Evolutionary conservation across 148 eudicot species (phyloP).

Genomic region (Amaranthus hypochondriacus): DNA sequence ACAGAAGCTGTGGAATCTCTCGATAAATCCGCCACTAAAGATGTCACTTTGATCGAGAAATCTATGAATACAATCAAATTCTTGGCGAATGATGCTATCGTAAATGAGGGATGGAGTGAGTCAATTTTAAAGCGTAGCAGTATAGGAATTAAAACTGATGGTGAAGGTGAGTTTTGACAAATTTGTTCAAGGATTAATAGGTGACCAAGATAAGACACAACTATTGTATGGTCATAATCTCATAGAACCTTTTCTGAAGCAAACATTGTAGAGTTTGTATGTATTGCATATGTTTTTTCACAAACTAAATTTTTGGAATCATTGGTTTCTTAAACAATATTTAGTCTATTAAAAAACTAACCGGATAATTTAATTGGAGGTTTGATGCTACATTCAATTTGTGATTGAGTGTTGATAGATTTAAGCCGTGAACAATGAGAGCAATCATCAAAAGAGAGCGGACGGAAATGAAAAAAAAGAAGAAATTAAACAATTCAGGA

Average conservation of each 20-base stretch:
- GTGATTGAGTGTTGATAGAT: no score
- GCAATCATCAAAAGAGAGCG: no score
- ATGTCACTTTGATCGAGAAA: conserved; percentile 41
- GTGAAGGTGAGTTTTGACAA: conserved; percentile 52
- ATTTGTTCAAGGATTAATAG: conserved; percentile 40
- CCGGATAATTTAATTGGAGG: no score
- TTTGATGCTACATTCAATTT: conserved; percentile 2
- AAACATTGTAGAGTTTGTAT: conserved; percentile 7
- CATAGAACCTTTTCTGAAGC: conserved; percentile 4
- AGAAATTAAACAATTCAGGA: no score
- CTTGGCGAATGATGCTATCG: conserved; percentile 87
- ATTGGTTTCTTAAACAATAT: neutral
- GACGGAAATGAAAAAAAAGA: no score
- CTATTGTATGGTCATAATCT: neutral
- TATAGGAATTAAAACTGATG: conserved; percentile 43
- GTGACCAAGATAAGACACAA: conserved; percentile 11
- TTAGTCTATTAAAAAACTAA: neutral
- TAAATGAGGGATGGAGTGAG: conserved; percentile 39
- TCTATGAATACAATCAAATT: conserved; percentile 81
- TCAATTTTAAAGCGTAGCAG: conserved; percentile 49
- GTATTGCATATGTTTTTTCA: conserved; percentile 19
- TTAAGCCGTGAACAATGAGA: no score
- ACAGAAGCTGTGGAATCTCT: conserved; percentile 41
- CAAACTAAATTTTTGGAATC: conserved; percentile 3
- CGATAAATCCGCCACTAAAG: conserved; percentile 43